These are phyloP conservation scores for Ilyonectria robusta DNA, from an alignment of 2,329 filamentous ascomycete genomes.

Conservation along the genomic window DNA sequence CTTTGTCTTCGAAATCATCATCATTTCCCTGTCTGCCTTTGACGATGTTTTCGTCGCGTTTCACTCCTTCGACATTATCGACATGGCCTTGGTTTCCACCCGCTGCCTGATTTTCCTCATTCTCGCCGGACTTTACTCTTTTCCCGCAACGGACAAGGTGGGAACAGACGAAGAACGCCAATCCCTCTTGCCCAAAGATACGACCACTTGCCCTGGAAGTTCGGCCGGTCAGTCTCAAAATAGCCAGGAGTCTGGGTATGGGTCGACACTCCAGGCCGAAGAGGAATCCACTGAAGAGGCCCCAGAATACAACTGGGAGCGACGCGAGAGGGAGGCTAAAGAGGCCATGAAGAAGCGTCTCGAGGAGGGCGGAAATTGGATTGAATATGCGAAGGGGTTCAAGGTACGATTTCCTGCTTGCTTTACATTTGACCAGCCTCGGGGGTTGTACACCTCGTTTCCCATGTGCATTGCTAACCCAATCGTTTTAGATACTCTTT, in stretches of 20 bases:
- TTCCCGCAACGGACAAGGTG: constrained; percentile 36
- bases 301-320: constrained; percentile 69
- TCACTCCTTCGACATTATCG: constrained; percentile 42
- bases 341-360: constrained; percentile 77
- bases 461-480: not conserved
- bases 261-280: constrained; percentile 55
- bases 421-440: not conserved
- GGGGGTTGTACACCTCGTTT: no score
- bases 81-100: constrained; percentile 37
- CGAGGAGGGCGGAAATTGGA: constrained; percentile 82
- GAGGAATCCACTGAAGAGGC: constrained; percentile 56
- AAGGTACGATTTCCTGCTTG: constrained; percentile 57
- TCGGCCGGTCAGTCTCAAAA: constrained; percentile 36
- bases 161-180: constrained; percentile 70
- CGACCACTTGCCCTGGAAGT: constrained; percentile 39
- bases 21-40: constrained; percentile 53
- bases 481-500: constrained; percentile 74
- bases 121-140: constrained; percentile 34
- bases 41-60: constrained; percentile 18
- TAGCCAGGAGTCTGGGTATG: constrained; percentile 55
- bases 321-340: constrained; percentile 65
- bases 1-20: constrained; percentile 67
- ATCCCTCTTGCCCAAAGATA: constrained; percentile 63
- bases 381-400: constrained; percentile 83
- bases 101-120: constrained; percentile 40